Percentiles rank a stretch among this genome's conserved stretches.
phyloP scores from a whole-genome alignment of 495 filamentous ascomycete species.

The Aspergillus asperescens region DNA sequence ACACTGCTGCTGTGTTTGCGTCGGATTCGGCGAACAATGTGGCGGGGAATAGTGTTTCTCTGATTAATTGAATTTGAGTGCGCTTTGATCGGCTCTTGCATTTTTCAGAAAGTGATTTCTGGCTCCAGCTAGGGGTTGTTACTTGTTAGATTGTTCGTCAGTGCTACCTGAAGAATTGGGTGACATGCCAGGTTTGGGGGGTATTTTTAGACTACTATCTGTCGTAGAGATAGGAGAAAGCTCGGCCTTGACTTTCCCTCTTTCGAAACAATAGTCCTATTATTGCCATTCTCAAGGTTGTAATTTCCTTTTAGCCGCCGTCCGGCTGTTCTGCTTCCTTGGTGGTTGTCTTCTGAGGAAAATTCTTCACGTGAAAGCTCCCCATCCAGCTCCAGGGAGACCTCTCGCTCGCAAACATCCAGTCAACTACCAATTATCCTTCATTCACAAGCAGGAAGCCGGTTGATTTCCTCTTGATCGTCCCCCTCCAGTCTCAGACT shows the following conservation, averaged over 20 bases:
- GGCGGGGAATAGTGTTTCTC: background rate
- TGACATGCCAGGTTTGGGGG: background rate
- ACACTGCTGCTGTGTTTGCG: background rate
- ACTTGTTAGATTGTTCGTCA: too few relatives aligned
- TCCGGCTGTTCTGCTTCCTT: background rate
- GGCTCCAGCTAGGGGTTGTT: too few relatives aligned
- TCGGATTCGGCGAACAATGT: background rate
- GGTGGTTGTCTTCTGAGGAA: background rate
- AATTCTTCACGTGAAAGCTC: conserved; percentile 15
- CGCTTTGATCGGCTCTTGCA: background rate
- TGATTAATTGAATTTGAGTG: background rate
- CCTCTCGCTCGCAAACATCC: background rate
- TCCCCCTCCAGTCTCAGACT: background rate
- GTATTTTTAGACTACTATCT: background rate
- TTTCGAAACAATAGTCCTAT: background rate
- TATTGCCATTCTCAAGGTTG: background rate
- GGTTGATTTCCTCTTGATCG: conserved; percentile 2
- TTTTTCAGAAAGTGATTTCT: background rate
- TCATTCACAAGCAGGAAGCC: conserved; percentile 1
- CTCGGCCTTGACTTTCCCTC: conserved; percentile 1
- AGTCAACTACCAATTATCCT: background rate
- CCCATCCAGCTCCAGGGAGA: background rate
- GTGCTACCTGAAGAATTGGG: too few relatives aligned
- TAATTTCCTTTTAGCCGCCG: background rate
- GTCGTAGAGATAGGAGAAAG: background rate